These are phyloP conservation scores for Magnolia changhungtana DNA, from an alignment of 164 flowering plant species.

Conservation along the genomic window DNA sequence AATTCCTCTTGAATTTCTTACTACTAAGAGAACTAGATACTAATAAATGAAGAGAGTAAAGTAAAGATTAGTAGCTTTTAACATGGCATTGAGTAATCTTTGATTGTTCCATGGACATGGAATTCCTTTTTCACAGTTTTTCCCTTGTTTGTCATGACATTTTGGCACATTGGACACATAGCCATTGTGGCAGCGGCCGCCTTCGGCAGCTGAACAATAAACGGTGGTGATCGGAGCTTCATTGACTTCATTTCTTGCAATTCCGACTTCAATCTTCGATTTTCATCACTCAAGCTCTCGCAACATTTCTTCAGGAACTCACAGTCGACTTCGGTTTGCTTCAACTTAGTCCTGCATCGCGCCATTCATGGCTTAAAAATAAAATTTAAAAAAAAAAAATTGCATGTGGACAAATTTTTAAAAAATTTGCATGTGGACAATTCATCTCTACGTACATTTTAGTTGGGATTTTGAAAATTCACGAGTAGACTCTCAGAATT, in stretches of 20 bases:
- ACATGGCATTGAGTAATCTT: too few relatives aligned
- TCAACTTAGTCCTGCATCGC: conserved; percentile 32
- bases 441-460: too few relatives aligned
- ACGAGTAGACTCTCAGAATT: too few relatives aligned
- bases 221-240: conserved; percentile 16
- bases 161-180: conserved; percentile 35
- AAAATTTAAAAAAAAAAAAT: too few relatives aligned
- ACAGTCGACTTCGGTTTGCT: conserved; percentile 41
- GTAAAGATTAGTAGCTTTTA: too few relatives aligned
- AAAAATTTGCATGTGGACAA: too few relatives aligned
- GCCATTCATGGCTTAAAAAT: too few relatives aligned
- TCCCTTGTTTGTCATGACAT: not conserved
- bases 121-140: not conserved
- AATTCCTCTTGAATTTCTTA: too few relatives aligned
- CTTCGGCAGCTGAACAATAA: conserved; percentile 19
- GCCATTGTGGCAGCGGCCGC: not conserved
- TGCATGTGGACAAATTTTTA: too few relatives aligned
- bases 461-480: too few relatives aligned
- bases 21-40: too few relatives aligned
- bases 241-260: conserved; percentile 36
- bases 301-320: conserved; percentile 44
- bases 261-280: conserved; percentile 49
- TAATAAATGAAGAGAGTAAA: too few relatives aligned
- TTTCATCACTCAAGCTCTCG: conserved; percentile 45
- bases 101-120: not conserved